phyloP scores from a whole-genome alignment of 331 rosid species.

The Stylosanthes scabra region DNA sequence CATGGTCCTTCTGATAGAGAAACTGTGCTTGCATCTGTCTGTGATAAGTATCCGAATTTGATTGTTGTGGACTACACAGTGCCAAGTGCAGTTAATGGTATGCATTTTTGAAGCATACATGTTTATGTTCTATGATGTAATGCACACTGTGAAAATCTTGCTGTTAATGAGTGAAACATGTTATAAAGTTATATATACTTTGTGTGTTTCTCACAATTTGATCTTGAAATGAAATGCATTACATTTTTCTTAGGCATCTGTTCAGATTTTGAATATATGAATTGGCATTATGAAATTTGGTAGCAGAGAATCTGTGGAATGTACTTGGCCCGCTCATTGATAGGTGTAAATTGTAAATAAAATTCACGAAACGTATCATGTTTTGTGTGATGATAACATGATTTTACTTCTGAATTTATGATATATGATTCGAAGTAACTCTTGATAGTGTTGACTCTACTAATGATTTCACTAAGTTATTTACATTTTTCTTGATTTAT shows the following conservation, averaged over 20 bases:
- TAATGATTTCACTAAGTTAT: background rate
- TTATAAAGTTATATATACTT: conserved; percentile 4
- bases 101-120: conserved; percentile 29
- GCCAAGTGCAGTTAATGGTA: conserved; percentile 91
- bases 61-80: conserved; percentile 89
- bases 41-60: conserved; percentile 69
- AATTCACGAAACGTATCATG: conserved; percentile 1
- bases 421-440: conserved; percentile 6
- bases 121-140: background rate
- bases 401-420: conserved; percentile 21
- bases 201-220: background rate
- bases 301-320: conserved; percentile 3
- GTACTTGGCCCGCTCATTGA: conserved; percentile 16
- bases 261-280: conserved; percentile 7
- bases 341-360: background rate
- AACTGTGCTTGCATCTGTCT: conserved; percentile 61
- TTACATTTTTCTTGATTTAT: conserved; percentile 5
- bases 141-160: conserved; percentile 17
- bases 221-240: background rate
- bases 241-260: background rate
- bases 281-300: conserved; percentile 21
- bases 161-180: conserved; percentile 1
- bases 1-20: conserved; percentile 83
- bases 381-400: conserved; percentile 8
- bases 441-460: background rate